These are phyloP conservation scores for Aspergillus felis DNA, from an alignment of 2,329 filamentous ascomycete species.

Conservation along the genomic window DNA sequence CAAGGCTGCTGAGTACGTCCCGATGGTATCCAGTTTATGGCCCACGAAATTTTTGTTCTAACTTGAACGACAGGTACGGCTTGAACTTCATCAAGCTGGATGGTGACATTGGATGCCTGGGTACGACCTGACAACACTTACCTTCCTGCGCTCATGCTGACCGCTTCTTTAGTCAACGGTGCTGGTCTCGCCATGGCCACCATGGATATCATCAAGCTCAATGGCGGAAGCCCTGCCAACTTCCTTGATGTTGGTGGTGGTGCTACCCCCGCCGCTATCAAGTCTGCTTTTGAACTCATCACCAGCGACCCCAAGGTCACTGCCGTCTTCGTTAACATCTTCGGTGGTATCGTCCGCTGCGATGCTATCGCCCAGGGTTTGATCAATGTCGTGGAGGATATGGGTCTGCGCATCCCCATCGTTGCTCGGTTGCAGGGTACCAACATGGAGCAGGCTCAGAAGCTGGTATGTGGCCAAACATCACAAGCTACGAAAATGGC, in stretches of 20 bases:
- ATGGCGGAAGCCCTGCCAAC: slow-evolving; percentile 93
- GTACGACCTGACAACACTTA: slow-evolving; percentile 22
- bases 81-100: slow-evolving; percentile 99
- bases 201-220: slow-evolving; percentile 99
- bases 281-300: slow-evolving; percentile 97
- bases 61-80: slow-evolving; percentile 49
- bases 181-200: slow-evolving; percentile 99
- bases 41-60: slow-evolving; percentile 7
- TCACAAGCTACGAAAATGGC: neutral
- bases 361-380: slow-evolving; percentile 95
- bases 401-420: slow-evolving; percentile 95
- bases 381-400: slow-evolving; percentile 88
- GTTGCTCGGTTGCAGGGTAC: slow-evolving; percentile 97
- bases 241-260: slow-evolving; percentile 98
- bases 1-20: slow-evolving; percentile 75
- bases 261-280: slow-evolving; percentile 93
- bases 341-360: slow-evolving; percentile 96
- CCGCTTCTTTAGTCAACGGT: slow-evolving; percentile 68
- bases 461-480: slow-evolving; percentile 51
- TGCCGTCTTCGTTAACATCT: slow-evolving; percentile 99
- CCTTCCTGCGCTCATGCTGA: slow-evolving; percentile 7
- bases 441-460: slow-evolving; percentile 92
- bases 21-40: neutral
- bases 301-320: slow-evolving; percentile 97
- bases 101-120: slow-evolving; percentile 94